A percentile compares a stretch with the other conserved stretches of the same genome.
These are phyloP conservation scores for Mimosa bimucronata DNA, from an alignment of 306 rosid genomes.

Conservation along the genomic window DNA sequence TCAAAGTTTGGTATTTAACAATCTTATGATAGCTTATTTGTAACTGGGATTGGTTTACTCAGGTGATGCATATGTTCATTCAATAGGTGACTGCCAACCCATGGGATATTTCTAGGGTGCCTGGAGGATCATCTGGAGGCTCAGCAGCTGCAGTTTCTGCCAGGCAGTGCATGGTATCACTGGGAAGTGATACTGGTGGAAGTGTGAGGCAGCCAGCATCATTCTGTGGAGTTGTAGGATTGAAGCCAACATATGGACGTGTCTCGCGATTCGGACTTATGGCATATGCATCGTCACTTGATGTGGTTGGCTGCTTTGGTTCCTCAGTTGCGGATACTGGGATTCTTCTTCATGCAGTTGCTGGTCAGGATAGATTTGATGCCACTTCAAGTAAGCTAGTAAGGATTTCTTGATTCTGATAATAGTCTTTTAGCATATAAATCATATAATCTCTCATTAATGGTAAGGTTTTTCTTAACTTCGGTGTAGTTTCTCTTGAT, in stretches of 20 bases:
- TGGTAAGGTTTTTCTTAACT: neutral
- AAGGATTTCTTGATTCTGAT: conserved; percentile 33
- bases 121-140: conserved; percentile 98
- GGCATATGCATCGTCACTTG: conserved; percentile 97
- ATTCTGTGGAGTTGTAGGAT: conserved; percentile 95
- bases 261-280: conserved; percentile 94
- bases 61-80: conserved; percentile 85
- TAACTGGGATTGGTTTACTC: conserved; percentile 83
- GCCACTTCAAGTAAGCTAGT: conserved; percentile 91
- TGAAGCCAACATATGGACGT: conserved; percentile 97
- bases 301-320: conserved; percentile 96
- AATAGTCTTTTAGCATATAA: neutral
- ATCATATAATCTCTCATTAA: conserved; percentile 25
- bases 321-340: conserved; percentile 90
- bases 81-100: conserved; percentile 98
- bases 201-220: conserved; percentile 99
- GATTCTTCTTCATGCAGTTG: conserved; percentile 82
- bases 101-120: conserved; percentile 93
- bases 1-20: conserved; percentile 4
- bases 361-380: conserved; percentile 91
- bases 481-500: conserved; percentile 10
- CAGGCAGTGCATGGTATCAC: conserved; percentile 84
- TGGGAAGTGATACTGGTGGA: conserved; percentile 99
- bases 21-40: conserved; percentile 40
- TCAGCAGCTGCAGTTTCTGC: conserved; percentile 99